These are phyloP conservation scores for Irpex lacteus DNA, from an alignment of 1,284 basidiomycete genomes.

Conservation along the genomic window DNA sequence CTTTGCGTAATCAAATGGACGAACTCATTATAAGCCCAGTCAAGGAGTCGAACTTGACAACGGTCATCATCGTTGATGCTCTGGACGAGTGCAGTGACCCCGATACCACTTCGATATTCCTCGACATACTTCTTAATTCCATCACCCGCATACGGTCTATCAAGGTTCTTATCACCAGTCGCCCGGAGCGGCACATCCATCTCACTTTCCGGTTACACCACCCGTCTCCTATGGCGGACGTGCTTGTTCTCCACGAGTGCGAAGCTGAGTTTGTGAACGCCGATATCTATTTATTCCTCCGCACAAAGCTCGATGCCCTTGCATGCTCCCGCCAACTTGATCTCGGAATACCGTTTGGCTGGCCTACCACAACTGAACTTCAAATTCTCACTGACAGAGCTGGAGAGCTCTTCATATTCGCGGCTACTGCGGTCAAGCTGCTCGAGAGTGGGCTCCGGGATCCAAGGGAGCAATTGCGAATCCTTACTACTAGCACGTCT, in stretches of 20 bases:
- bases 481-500: background rate
- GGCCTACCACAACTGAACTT: slow-evolving; percentile 1
- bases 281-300: background rate
- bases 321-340: background rate
- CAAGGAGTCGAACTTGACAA: background rate
- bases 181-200: slow-evolving; percentile 15
- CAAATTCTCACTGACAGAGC: slow-evolving; percentile 8
- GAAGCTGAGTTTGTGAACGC: background rate
- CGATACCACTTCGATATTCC: slow-evolving; percentile 3
- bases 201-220: background rate
- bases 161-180: slow-evolving; percentile 20
- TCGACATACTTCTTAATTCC: slow-evolving; percentile 1
- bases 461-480: background rate
- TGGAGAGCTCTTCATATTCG: slow-evolving; percentile 18
- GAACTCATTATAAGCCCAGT: slow-evolving; percentile 13
- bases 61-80: slow-evolving; percentile 22
- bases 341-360: background rate
- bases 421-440: slow-evolving; percentile 13
- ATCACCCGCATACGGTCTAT: too few relatives aligned
- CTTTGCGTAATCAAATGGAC: too few relatives aligned
- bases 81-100: slow-evolving; percentile 20
- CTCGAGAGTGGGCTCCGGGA: background rate
- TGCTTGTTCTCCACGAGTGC: background rate
- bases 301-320: background rate
- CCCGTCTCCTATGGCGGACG: too few relatives aligned